These are phyloP conservation scores for Sugiyamaella grinbergsii DNA, from an alignment of 1,139 yeast genomes.

Conservation along the genomic window DNA sequence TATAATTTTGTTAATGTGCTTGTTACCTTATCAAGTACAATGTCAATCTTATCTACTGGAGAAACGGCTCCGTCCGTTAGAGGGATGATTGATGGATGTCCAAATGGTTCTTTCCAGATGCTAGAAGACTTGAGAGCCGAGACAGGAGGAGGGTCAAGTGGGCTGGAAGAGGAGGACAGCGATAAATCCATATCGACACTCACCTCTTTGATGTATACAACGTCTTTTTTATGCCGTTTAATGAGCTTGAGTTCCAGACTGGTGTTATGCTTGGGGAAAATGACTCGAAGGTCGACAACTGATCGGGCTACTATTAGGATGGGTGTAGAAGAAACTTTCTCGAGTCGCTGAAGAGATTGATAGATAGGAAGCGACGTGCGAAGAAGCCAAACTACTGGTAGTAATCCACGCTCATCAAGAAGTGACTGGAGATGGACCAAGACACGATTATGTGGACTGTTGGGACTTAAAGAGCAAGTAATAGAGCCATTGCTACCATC, in stretches of 20 bases:
- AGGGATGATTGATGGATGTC: constrained; percentile 34
- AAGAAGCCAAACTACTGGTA: constrained; percentile 38
- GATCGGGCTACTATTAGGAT: constrained; percentile 23
- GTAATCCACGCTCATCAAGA: constrained; percentile 33
- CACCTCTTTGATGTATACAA: constrained; percentile 24
- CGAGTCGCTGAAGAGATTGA: constrained; percentile 30
- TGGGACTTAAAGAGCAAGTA: constrained; percentile 2
- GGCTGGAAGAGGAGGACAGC: neutral
- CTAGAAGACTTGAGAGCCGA: constrained; percentile 12
- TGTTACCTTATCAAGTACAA: constrained; percentile 22
- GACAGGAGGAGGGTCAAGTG: neutral
- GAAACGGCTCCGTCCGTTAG: constrained; percentile 35
- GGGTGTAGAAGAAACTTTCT: constrained; percentile 16
- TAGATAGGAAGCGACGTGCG: constrained; percentile 36
- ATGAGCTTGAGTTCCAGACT: constrained; percentile 21
- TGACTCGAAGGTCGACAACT: constrained; percentile 26
- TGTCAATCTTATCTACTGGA: constrained; percentile 30
- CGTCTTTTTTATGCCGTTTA: constrained; percentile 15
- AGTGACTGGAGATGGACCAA: constrained; percentile 33
- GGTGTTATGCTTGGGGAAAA: constrained; percentile 20
- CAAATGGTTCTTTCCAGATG: constrained; percentile 25
- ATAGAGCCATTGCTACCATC: neutral
- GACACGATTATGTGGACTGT: constrained; percentile 35
- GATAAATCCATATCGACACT: neutral
- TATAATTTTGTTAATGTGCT: constrained; percentile 1